These are phyloP conservation scores for Neopestalotiopsis rosae DNA, from an alignment of 2,329 filamentous ascomycete genomes.

Conservation along the genomic window DNA sequence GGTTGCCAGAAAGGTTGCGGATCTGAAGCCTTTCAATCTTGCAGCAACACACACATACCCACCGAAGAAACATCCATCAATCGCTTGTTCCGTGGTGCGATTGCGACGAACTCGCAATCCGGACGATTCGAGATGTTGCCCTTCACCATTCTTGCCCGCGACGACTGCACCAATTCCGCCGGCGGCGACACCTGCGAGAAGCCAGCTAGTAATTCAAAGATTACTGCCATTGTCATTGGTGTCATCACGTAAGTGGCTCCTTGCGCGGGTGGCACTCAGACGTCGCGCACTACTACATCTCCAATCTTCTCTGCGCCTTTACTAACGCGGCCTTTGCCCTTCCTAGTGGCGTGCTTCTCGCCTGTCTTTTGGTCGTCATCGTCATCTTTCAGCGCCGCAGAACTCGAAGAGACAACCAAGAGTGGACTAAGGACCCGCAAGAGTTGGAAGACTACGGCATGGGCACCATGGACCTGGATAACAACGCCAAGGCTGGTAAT, in stretches of 20 bases:
- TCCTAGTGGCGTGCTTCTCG: slow-evolving; percentile 7
- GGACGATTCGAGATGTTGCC: background rate
- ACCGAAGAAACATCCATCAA: background rate
- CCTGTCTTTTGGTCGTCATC: slow-evolving; percentile 6
- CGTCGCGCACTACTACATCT: background rate
- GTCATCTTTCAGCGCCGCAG: slow-evolving; percentile 8
- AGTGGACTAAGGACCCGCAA: slow-evolving; percentile 20
- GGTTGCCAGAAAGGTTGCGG: background rate
- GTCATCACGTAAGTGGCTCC: slow-evolving; percentile 9
- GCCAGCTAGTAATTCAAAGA: background rate
- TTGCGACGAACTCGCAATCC: background rate
- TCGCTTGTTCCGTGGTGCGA: no score
- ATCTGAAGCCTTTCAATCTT: background rate
- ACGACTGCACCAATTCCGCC: slow-evolving; percentile 14
- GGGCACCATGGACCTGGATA: background rate
- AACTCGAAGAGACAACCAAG: slow-evolving; percentile 12
- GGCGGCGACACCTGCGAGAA: slow-evolving; percentile 14
- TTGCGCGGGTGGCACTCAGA: background rate
- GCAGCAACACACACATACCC: background rate
- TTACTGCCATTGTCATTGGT: slow-evolving; percentile 11
- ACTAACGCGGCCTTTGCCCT: background rate
- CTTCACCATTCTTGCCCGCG: slow-evolving; percentile 4
- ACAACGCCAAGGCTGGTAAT: background rate
- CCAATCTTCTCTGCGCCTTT: background rate
- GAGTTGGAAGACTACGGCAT: slow-evolving; percentile 19